Percentiles rank a stretch among this genome's conserved stretches.
Conservation (phyloP, 2,329 filamentous ascomycete species). For the Stemphylium vesicarium region DNA sequence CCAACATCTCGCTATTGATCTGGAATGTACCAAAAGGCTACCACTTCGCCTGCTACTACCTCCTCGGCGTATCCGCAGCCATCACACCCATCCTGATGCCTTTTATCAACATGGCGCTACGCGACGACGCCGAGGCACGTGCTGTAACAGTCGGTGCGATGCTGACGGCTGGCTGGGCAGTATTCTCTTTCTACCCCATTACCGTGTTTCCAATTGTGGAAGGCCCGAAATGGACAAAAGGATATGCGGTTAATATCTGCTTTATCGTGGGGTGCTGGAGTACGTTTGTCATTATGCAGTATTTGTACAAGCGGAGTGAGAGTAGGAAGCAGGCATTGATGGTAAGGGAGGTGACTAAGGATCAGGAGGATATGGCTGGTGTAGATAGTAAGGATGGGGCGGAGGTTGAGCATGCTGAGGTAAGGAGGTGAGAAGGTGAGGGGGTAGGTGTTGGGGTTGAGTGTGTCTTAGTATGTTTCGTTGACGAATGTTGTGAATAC, state of each 20-base stretch:
- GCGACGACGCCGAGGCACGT: slow-evolving; percentile 56
- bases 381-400: slow-evolving; percentile 27
- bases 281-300: slow-evolving; percentile 49
- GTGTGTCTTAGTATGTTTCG: background rate
- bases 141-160: slow-evolving; percentile 59
- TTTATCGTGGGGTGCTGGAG: slow-evolving; percentile 56
- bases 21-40: slow-evolving; percentile 59
- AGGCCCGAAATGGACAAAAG: slow-evolving; percentile 56
- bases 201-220: slow-evolving; percentile 45
- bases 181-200: slow-evolving; percentile 46
- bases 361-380: slow-evolving; percentile 34
- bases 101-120: slow-evolving; percentile 47
- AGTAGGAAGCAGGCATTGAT: slow-evolving; percentile 24
- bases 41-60: slow-evolving; percentile 46
- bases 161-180: slow-evolving; percentile 45
- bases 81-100: slow-evolving; percentile 47
- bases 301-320: slow-evolving; percentile 46
- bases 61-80: slow-evolving; percentile 45
- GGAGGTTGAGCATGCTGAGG: slow-evolving; percentile 32
- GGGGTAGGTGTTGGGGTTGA: background rate
- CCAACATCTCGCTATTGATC: slow-evolving; percentile 55
- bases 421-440: slow-evolving; percentile 21
- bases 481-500: too few species aligned
- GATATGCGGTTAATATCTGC: slow-evolving; percentile 56
- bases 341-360: slow-evolving; percentile 23